Conservation (phyloP, 768 basidiomycete genomes). For the Naganishia kalamii region DNA sequence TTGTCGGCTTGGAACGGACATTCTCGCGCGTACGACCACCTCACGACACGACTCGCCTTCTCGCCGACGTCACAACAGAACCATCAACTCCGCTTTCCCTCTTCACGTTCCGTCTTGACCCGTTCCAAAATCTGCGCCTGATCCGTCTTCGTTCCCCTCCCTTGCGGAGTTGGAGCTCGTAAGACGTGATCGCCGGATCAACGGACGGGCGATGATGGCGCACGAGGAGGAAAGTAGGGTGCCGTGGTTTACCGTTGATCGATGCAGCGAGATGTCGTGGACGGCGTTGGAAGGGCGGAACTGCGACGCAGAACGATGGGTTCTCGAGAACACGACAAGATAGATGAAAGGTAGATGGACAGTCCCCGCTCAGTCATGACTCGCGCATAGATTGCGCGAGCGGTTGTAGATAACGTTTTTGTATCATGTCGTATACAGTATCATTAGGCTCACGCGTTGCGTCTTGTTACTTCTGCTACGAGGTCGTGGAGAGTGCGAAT, state of each 20-base stretch:
- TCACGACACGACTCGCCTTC: background rate
- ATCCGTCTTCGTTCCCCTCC: slow-evolving; percentile 4
- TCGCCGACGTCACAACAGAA: background rate
- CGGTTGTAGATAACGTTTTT: background rate
- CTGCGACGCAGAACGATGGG: no score
- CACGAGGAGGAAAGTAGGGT: background rate
- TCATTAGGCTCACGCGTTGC: slow-evolving; percentile 17
- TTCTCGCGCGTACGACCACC: no score
- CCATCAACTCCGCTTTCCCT: background rate
- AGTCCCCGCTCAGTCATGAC: background rate
- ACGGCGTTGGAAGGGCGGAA: background rate
- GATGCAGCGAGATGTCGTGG: background rate
- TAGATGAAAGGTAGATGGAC: slow-evolving; percentile 6
- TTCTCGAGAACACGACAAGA: no score
- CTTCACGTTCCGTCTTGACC: background rate
- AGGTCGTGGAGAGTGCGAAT: slow-evolving; percentile 31
- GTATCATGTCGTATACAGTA: background rate
- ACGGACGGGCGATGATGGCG: background rate
- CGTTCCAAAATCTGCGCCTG: slow-evolving; percentile 6
- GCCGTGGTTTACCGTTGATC: background rate
- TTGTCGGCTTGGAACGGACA: no score
- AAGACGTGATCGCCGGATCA: slow-evolving; percentile 11
- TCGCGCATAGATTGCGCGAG: background rate
- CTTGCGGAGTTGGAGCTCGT: no score
- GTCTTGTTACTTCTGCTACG: slow-evolving; percentile 28